phyloP scores from a whole-genome alignment of 2,329 filamentous ascomycete genomes.

The Pestalotiopsis sp. region DNA sequence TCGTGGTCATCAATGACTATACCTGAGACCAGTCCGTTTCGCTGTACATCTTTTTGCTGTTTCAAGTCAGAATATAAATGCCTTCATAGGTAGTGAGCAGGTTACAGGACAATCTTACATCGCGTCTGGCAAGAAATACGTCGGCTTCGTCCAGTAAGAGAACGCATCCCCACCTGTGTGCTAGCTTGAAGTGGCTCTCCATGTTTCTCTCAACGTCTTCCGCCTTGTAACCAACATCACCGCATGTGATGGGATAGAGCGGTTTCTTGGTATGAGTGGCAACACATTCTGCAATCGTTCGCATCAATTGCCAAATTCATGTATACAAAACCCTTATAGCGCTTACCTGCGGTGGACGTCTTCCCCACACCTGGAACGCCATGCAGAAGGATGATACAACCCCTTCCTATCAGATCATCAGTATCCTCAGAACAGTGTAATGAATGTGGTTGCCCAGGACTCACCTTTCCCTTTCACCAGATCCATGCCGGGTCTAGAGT shows the following conservation, averaged over 20 bases:
- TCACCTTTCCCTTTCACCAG: background rate
- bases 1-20: background rate
- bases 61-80: background rate
- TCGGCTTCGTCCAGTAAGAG: constrained; percentile 36
- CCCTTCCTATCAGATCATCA: background rate
- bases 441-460: too few species aligned
- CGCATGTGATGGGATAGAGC: constrained; percentile 14
- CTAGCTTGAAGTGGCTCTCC: background rate
- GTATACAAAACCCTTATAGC: background rate
- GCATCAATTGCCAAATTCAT: background rate
- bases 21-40: constrained; percentile 15
- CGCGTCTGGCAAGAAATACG: constrained; percentile 36
- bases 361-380: background rate
- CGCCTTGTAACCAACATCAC: constrained; percentile 11
- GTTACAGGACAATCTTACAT: constrained; percentile 10
- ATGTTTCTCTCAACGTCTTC: background rate
- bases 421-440: background rate
- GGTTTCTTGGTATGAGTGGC: constrained; percentile 32
- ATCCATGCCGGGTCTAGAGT: background rate
- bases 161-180: constrained; percentile 26
- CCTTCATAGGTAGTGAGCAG: background rate
- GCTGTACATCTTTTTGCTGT: background rate
- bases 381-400: background rate
- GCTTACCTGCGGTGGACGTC: background rate
- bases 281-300: constrained; percentile 38